Evolutionary conservation across 352 stramenopile species (phyloP), one percentile per base, ranked within the genome.

Genomic region (Pythium pyrilobum): DNA sequence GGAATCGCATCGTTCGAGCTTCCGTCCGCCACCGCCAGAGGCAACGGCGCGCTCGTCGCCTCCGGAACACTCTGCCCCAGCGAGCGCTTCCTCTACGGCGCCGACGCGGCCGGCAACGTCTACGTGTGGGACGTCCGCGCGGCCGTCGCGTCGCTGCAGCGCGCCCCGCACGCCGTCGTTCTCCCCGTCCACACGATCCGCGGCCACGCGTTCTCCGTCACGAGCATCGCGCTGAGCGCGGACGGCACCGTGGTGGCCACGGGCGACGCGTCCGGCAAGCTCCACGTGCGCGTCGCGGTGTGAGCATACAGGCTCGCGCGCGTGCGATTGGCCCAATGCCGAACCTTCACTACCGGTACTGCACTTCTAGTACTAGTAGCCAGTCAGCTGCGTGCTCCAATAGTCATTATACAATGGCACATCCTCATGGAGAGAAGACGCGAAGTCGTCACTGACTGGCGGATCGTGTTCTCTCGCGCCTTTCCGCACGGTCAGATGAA

Each of bases 241-340:
- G 57, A 64, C 12, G 38, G 55, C 36, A 56, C 49, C 3, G 37
- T 59, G 21, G 49, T 64, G n/a, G 49, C 54, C n/a, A 64, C 49
- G 13, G 57, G 57, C 27, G 57, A 64, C 29, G 49, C 42, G 16
- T 51, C 33, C n/a, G 57, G 57, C 13, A 59, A 58, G 33, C 27
- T 64, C 23, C 49, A 59, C 18, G 41, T 64, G 18, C 47, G 56
- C 25, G 9, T 57, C 18, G 43, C 49, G 8, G 23, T 43, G 9
- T 52, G n/a, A n/a, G n/a, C n/a, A n/a, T n/a, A n/a, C n/a, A n/a
- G n/a, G n/a, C n/a, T n/a, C n/a, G n/a, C n/a, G n/a, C n/a, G n/a
- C n/a, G n/a, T n/a, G n/a, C n/a, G n/a, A n/a, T n/a, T n/a, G n/a
- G n/a, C n/a, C n/a, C n/a, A n/a, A n/a, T n/a, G n/a, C n/a, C n/a